Evolutionary conservation across 108 stramenopile species (phyloP).

Genomic region (Hondaea fermentalgiana): DNA sequence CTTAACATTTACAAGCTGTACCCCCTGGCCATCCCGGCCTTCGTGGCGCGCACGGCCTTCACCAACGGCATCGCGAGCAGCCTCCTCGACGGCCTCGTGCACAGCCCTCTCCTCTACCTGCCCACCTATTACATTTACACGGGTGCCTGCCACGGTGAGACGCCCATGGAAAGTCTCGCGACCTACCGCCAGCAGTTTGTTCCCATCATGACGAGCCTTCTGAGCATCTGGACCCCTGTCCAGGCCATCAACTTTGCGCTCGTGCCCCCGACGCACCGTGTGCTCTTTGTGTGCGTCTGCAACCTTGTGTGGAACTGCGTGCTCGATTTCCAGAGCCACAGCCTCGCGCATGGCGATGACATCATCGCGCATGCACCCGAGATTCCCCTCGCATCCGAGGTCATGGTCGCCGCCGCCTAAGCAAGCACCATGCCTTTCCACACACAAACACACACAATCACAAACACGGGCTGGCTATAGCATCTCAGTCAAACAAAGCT

Average conservation of each 20-base stretch:
- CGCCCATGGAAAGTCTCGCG: background rate
- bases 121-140: background rate
- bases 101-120: conserved; percentile 9
- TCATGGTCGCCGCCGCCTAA: no score
- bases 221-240: background rate
- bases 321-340: background rate
- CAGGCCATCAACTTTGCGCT: background rate
- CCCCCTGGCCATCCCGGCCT: background rate
- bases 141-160: background rate
- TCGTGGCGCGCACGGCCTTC: background rate
- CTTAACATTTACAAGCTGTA: background rate
- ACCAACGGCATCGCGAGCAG: background rate
- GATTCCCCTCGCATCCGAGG: no score
- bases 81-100: background rate
- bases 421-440: no score
- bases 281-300: background rate
- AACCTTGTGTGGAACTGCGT: conserved; percentile 1
- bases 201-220: background rate
- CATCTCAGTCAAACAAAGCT: no score
- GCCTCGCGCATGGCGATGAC: background rate
- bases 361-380: background rate
- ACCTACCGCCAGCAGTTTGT: background rate
- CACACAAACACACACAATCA: no score
- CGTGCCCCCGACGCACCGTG: background rate
- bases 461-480: no score